Evolutionary conservation across 2,329 filamentous ascomycete genomes (phyloP).

Genomic region (Pyrenochaeta sp.): DNA sequence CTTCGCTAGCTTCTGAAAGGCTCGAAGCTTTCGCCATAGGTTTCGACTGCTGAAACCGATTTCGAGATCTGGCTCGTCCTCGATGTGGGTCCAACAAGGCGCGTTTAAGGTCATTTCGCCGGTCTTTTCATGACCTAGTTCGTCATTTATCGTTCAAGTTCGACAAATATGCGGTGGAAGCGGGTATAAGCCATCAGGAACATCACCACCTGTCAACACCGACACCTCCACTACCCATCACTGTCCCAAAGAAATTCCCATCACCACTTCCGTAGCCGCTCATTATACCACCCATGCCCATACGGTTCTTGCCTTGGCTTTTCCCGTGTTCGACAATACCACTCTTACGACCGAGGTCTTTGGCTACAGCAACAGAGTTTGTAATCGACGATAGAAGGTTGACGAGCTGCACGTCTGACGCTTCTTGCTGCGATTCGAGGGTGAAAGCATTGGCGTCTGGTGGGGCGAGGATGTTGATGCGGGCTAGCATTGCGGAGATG

Average conservation of each 20-base stretch:
- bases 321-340: constrained; percentile 53
- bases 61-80: background rate
- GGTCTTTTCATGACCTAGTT: background rate
- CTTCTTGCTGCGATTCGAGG: constrained; percentile 76
- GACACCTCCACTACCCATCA: constrained; percentile 24
- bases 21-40: background rate
- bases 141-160: background rate
- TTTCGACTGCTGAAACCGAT: background rate
- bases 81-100: background rate
- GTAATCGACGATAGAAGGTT: constrained; percentile 79
- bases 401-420: constrained; percentile 84
- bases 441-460: constrained; percentile 71
- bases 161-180: background rate
- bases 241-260: constrained; percentile 32
- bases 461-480: constrained; percentile 82
- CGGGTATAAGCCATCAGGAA: background rate
- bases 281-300: constrained; percentile 27
- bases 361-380: constrained; percentile 73
- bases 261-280: constrained; percentile 25
- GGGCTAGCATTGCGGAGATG: constrained; percentile 84
- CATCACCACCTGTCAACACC: constrained; percentile 29
- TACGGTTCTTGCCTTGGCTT: constrained; percentile 41
- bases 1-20: background rate
- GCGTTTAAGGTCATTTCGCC: background rate
- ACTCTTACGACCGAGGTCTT: constrained; percentile 80